Base-by-base conservation (phyloP, 352 stramenopile genomes). In the Aphanomyces cochlioides region DNA sequence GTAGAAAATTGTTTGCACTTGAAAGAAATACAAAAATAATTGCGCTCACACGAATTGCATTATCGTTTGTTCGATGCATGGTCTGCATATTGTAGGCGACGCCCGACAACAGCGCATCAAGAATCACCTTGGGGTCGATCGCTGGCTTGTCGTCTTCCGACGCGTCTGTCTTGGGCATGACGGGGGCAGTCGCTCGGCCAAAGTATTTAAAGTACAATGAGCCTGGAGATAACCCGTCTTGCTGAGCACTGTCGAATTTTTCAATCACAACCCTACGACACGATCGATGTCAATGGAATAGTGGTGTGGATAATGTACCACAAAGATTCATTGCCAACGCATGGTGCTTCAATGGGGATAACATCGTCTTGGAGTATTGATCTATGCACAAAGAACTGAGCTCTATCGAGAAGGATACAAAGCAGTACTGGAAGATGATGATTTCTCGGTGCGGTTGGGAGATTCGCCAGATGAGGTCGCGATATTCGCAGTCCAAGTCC, bases 1-100 rank as follows among this genome's bases (percentile, higher is more conserved):
- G 72, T 91, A 85, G 77, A 58, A 12, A 50, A 50, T n/a, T 12
- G 10, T 0, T 28, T 28, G 43, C 17, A 43, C 54, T 60, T 2
- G 54, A 43, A 60, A 60, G 10, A 60, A 60, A 6, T 40, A 43
- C 4, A 65, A 38, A 40, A 12, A 15, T 40, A 54, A 60, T 65
- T 48, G 37, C 56, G 6, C 10, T 50, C 43, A 50, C 1, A 50
- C 10, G 43, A 50, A 50, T n/a, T 50, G 43, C 43, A 50, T 50
- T 12, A 50, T 50, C 43, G 43, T 50, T n/a, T 50, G 10, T n/a
- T 50, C 43, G 10, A n/a, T 50, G 43, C 17, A n/a, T n/a, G n/a
- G n/a, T 28, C 28, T 28, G 28, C 28, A 28, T 28, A 2, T 28
- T 28, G 28, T 28, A 2, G 28, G 28, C 28, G 28, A 28, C 28